Evolutionary conservation across 2,329 filamentous ascomycete genomes (phyloP), one percentile per base, ranked within the genome.

Genomic region (Colletotrichum simmondsii): DNA sequence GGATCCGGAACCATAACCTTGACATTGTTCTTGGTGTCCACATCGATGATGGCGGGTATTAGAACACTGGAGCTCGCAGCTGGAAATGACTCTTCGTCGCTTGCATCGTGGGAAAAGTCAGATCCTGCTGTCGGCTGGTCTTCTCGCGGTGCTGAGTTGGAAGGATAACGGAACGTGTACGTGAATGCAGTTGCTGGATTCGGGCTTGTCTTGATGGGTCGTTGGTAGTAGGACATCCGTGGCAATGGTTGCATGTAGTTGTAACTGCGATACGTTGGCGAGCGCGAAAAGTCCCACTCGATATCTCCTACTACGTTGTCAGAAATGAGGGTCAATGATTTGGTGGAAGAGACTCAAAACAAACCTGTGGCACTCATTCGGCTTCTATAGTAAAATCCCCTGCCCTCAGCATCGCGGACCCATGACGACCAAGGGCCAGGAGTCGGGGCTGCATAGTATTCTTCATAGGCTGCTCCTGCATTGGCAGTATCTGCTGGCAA

Each of bases 11-110:
- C 42, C 26, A 46, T 35, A 28, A 73, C 46, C 11, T 52, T 54
- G 28, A 73, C 35, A n/a, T 70, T 70, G n/a, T 71, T 71, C 11
- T 58, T 46, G 7, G 32, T 57, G 22, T 73, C 67, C 19, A 73
- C 54, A 16, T 73, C 71, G 1, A 73, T 73, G 22, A 73, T 71
- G 5, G 67, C 61, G 1, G 70, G 70, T 24, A 65, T 70, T 1
- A 46, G 22, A 14, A 49, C 42, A 16, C 71, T 52, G 2, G 66
- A 59, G 8, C 30, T 16, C 8, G 19, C 16, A 7, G 22, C 46
- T 10, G 19, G 28, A 28, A 53, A 46, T 4, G 22, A 6, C 19
- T 70, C 54, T 11, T 64, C 58, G 10, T 46, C 59, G 3, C 54
- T 60, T 8, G 54, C 63, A 35, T 60, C 59, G 0, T 58, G 46